phyloP scores from a whole-genome alignment of 345 rosid species.

The Hypericum androsaemum region DNA sequence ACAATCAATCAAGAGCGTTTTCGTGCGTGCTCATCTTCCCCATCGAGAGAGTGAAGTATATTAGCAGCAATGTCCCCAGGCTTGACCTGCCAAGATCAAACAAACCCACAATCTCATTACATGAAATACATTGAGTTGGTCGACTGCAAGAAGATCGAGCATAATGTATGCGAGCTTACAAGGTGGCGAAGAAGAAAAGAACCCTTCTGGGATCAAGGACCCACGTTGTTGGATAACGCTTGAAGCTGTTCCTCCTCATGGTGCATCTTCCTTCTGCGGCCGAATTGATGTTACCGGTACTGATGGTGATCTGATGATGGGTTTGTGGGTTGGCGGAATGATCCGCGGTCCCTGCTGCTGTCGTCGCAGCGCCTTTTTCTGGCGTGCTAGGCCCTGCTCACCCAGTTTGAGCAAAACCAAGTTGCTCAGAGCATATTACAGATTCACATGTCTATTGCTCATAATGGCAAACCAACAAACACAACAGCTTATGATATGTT shows the following conservation, averaged over 20 bases:
- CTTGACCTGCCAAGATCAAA: constrained; percentile 56
- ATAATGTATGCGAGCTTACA: constrained; percentile 37
- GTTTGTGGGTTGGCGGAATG: constrained; percentile 26
- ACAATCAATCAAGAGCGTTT: constrained; percentile 27
- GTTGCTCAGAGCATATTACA: no score
- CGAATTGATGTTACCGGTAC: constrained; percentile 29
- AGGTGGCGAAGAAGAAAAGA: constrained; percentile 74
- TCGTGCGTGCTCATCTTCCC: constrained; percentile 31
- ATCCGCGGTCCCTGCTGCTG: constrained; percentile 24
- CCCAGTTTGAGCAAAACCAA: neutral
- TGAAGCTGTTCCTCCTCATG: constrained; percentile 55
- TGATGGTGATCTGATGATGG: constrained; percentile 77
- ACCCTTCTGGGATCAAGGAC: constrained; percentile 74
- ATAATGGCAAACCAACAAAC: no score
- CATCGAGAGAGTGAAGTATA: constrained; percentile 73
- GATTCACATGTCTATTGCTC: no score
- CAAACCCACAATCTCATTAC: neutral
- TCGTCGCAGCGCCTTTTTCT: constrained; percentile 33
- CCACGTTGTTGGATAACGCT: constrained; percentile 52
- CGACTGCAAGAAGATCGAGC: neutral
- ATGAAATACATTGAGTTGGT: neutral
- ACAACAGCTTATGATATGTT: no score
- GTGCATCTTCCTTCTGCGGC: constrained; percentile 34
- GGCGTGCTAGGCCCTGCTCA: constrained; percentile 41
- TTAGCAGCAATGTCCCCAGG: constrained; percentile 82